phyloP scores from a whole-genome alignment of 306 rosid genomes.

The Hippophae rhamnoides region DNA sequence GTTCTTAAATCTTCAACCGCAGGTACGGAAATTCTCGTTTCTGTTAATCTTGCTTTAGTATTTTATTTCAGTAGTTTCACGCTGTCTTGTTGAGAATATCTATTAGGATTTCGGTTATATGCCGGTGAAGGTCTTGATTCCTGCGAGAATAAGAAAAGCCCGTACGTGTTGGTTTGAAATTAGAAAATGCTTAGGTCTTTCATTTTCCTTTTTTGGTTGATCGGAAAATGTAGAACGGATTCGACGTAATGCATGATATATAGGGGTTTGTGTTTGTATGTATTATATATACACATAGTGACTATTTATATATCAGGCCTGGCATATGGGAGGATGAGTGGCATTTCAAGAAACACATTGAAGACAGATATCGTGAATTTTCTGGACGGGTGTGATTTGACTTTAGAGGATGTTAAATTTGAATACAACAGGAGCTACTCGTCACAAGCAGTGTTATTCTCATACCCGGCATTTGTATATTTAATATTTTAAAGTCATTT shows the following conservation, averaged over 20 bases:
- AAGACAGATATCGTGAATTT: slow-evolving; percentile 59
- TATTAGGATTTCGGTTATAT: neutral
- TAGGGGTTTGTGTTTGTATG: neutral
- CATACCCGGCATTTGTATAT: slow-evolving; percentile 7
- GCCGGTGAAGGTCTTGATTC: neutral
- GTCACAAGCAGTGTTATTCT: slow-evolving; percentile 44
- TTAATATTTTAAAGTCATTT: neutral
- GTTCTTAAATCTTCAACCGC: slow-evolving; percentile 22
- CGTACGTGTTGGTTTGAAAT: neutral
- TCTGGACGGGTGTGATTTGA: slow-evolving; percentile 61
- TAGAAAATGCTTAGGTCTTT: neutral
- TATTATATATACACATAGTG: neutral
- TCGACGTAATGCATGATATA: neutral
- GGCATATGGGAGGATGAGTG: slow-evolving; percentile 39
- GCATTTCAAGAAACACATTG: slow-evolving; percentile 35
- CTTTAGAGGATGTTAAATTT: slow-evolving; percentile 61
- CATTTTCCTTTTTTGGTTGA: neutral
- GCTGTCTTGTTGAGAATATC: neutral
- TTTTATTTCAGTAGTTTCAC: neutral
- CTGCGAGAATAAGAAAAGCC: neutral
- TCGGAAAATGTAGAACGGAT: slow-evolving; percentile 1
- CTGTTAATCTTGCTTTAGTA: neutral
- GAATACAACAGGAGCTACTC: slow-evolving; percentile 35
- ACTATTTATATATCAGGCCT: slow-evolving; percentile 22
- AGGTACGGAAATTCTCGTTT: slow-evolving; percentile 22